Percentiles rank a stretch among this genome's conserved stretches.
These are phyloP conservation scores for Epicoccum sorghinum DNA, from an alignment of 2,329 filamentous ascomycete species.

Conservation along the genomic window DNA sequence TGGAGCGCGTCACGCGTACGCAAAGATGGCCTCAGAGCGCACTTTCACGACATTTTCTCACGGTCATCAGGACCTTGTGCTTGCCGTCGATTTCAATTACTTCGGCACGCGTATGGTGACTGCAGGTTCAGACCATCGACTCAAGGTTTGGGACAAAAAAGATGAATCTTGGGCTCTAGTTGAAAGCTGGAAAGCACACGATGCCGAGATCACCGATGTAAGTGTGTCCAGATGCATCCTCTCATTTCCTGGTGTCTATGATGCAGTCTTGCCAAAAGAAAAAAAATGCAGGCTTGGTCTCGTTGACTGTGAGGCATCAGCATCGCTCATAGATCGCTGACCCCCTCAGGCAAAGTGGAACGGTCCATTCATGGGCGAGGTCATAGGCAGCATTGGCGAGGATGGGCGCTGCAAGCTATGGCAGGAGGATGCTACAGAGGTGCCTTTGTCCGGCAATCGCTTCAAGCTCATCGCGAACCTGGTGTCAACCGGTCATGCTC, in stretches of 20 bases:
- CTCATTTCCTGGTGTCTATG: not conserved
- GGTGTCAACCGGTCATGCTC: slow-evolving; percentile 70
- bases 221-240: slow-evolving; percentile 33
- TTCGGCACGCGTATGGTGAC: slow-evolving; percentile 92
- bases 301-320: not conserved
- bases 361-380: slow-evolving; percentile 84
- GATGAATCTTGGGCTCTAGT: slow-evolving; percentile 77
- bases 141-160: slow-evolving; percentile 88
- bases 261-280: not conserved
- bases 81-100: slow-evolving; percentile 86
- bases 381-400: slow-evolving; percentile 85
- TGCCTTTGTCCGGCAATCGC: slow-evolving; percentile 74
- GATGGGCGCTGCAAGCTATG: slow-evolving; percentile 91
- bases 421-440: slow-evolving; percentile 85
- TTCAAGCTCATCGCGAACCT: slow-evolving; percentile 74
- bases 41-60: slow-evolving; percentile 68
- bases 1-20: slow-evolving; percentile 36
- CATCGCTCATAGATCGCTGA: slow-evolving; percentile 23
- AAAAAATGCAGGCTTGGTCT: not conserved
- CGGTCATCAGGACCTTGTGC: slow-evolving; percentile 79
- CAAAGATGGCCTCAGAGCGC: slow-evolving; percentile 45
- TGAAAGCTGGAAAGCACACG: slow-evolving; percentile 89
- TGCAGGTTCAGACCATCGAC: slow-evolving; percentile 88
- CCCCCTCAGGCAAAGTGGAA: slow-evolving; percentile 82
- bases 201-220: slow-evolving; percentile 88